Conservation (phyloP, 441 rosid species). For the Adansonia gregorii region DNA sequence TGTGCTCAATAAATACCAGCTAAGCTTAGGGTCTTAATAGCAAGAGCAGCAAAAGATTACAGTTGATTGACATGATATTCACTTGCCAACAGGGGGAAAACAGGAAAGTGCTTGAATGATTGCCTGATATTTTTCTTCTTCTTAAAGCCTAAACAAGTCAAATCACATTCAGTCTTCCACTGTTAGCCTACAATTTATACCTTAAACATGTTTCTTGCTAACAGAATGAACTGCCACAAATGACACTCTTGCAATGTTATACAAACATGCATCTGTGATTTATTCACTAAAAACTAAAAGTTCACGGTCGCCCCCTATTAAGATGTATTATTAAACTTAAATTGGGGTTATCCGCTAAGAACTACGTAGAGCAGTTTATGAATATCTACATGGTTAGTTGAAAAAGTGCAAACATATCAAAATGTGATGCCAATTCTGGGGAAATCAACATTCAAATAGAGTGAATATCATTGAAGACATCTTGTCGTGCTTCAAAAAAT, state of each 20-base stretch:
- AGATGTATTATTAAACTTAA: too few relatives aligned
- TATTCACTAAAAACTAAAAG: neutral
- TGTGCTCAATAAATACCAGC: neutral
- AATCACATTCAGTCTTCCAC: neutral
- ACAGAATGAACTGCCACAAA: neutral
- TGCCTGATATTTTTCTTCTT: neutral
- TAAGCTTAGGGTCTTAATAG: neutral
- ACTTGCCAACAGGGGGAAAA: neutral
- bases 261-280: neutral
- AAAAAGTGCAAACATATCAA: neutral
- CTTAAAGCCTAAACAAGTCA: neutral
- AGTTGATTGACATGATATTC: neutral
- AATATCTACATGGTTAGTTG: too few relatives aligned
- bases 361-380: too few relatives aligned
- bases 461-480: neutral
- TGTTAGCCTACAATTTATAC: neutral
- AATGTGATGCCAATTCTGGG: neutral
- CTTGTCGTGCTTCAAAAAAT: conserved; percentile 5
- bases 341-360: too few relatives aligned
- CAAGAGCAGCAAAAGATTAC: too few relatives aligned
- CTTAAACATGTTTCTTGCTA: neutral
- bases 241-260: neutral
- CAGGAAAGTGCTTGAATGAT: neutral
- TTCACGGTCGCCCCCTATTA: too few relatives aligned
- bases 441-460: neutral